Conservation (phyloP, 2,329 filamentous ascomycete species). For the Sporothrix brasiliensis region DNA sequence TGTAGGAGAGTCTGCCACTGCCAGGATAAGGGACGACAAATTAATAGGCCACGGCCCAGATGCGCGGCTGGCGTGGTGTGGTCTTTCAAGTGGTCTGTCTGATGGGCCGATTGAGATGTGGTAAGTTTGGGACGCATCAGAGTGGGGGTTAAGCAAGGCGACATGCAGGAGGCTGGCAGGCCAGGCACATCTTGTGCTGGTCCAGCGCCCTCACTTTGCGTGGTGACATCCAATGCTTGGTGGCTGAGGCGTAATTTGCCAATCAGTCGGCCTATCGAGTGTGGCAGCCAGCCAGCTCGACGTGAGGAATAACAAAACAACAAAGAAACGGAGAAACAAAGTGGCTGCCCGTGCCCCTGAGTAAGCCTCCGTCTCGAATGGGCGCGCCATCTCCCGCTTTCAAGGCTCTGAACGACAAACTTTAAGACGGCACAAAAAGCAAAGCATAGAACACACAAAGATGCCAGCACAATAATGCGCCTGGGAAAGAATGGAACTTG, state of each 20-base stretch:
- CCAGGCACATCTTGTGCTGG: background rate
- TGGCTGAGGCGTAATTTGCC: background rate
- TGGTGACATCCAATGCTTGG: background rate
- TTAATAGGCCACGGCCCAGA: background rate
- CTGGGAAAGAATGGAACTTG: too few species aligned
- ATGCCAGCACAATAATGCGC: too few species aligned
- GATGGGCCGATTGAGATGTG: slow-evolving; percentile 31
- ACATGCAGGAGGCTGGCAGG: background rate
- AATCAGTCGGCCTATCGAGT: too few species aligned
- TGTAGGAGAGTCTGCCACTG: background rate
- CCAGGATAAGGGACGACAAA: background rate
- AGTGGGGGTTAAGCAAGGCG: background rate
- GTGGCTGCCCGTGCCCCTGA: background rate
- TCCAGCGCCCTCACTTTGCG: background rate
- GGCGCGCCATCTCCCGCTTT: background rate
- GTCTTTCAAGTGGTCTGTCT: slow-evolving; percentile 31
- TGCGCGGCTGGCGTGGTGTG: slow-evolving; percentile 30
- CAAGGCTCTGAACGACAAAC: background rate
- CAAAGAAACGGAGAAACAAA: background rate
- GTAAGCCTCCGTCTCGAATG: slow-evolving; percentile 5
- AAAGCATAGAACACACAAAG: background rate
- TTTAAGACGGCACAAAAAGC: background rate
- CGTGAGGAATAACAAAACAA: background rate
- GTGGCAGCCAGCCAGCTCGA: too few species aligned
- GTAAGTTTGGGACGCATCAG: slow-evolving; percentile 9